phyloP scores from a whole-genome alignment of 2,329 filamentous ascomycete species.

The Lachnellula arida region DNA sequence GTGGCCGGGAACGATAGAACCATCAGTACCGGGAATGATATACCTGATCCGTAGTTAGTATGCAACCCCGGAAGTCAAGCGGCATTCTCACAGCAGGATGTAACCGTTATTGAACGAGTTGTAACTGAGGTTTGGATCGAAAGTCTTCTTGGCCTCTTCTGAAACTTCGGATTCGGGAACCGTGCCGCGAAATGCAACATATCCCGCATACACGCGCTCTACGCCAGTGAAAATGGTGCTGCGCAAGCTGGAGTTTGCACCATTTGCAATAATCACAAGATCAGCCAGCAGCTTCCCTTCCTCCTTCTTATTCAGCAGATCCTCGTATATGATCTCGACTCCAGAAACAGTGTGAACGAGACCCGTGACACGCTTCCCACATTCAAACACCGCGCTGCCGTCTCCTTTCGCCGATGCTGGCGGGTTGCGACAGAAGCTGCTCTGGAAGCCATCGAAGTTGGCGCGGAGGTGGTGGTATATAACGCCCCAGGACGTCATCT shows the following conservation, averaged over 20 bases:
- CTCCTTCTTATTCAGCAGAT: not conserved
- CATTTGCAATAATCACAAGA: conserved; percentile 7
- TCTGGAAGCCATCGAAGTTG: conserved; percentile 18
- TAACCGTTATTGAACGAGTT: conserved; percentile 34
- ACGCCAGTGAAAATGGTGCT: not conserved
- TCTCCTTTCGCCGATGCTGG: conserved; percentile 12
- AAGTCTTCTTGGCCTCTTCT: conserved; percentile 30
- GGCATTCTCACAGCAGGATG: conserved; percentile 39
- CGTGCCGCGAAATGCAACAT: conserved; percentile 34
- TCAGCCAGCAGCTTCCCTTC: not conserved
- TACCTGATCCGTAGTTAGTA: conserved; percentile 23
- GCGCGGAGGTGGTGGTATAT: conserved; percentile 18
- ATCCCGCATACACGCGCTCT: conserved; percentile 3
- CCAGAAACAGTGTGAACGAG: not conserved
- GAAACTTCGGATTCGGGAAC: conserved; percentile 34
- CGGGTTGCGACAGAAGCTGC: conserved; percentile 7
- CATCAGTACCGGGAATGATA: conserved; percentile 37
- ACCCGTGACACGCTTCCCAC: not conserved
- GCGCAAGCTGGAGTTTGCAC: conserved; percentile 1
- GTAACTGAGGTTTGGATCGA: conserved; percentile 38
- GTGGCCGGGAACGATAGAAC: conserved; percentile 34
- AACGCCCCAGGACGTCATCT: conserved; percentile 15
- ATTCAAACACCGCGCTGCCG: conserved; percentile 3
- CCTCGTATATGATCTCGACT: not conserved
- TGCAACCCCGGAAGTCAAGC: not conserved